Conservation (phyloP, 2,329 filamentous ascomycete species). For the Nigrograna mackinnonii region DNA sequence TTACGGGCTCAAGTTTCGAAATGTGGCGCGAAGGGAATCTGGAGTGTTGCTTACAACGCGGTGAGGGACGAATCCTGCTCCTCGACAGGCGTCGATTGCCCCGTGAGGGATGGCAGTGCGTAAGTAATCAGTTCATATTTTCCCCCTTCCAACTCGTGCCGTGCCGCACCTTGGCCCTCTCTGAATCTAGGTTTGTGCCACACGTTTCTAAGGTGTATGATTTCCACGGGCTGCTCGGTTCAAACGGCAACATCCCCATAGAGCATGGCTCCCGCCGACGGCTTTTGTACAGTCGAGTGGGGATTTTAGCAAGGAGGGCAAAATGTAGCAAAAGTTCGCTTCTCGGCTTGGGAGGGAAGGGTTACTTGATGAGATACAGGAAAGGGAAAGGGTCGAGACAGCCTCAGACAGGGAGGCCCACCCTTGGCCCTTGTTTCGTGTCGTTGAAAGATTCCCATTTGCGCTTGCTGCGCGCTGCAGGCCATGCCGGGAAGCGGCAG, state of each 20-base stretch:
- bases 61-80: too few relatives aligned
- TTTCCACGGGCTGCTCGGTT: conserved; percentile 25
- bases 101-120: conserved; percentile 3
- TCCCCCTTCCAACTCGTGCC: conserved; percentile 18
- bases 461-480: not conserved
- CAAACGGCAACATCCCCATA: conserved; percentile 25
- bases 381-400: conserved; percentile 18
- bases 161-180: conserved; percentile 30
- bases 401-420: conserved; percentile 20
- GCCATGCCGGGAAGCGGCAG: conserved; percentile 22
- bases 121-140: conserved; percentile 20
- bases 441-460: conserved; percentile 5
- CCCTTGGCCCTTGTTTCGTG: conserved; percentile 29
- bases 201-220: conserved; percentile 34
- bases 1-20: too few relatives aligned
- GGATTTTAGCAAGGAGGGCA: conserved; percentile 19
- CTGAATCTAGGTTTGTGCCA: too few relatives aligned
- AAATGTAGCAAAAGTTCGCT: conserved; percentile 26
- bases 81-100: conserved; percentile 45
- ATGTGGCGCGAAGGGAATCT: too few relatives aligned
- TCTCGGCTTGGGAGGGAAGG: conserved; percentile 9
- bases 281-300: conserved; percentile 17
- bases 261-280: conserved; percentile 15
- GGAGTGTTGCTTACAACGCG: too few relatives aligned
- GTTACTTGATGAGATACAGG: conserved; percentile 18